These are phyloP conservation scores for Exophiala dermatitidis DNA, from an alignment of 2,329 filamentous ascomycete species.

Conservation along the genomic window DNA sequence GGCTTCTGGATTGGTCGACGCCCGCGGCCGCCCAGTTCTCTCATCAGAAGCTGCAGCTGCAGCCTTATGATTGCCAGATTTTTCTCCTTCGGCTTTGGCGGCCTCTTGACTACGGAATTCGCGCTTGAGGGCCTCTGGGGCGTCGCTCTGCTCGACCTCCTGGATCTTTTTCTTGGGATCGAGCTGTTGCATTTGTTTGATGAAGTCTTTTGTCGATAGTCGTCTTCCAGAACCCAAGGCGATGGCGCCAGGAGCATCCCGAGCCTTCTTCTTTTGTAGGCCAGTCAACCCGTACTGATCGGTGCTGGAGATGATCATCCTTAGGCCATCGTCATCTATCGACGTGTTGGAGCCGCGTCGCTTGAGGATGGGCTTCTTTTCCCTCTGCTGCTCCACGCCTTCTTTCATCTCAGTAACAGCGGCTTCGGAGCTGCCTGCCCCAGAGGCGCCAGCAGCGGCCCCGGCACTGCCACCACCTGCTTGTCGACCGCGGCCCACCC, in stretches of 20 bases:
- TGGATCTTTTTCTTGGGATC: conserved; percentile 52
- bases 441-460: neutral
- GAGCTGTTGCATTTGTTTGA: conserved; percentile 53
- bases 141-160: conserved; percentile 38
- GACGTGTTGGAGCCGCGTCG: conserved; percentile 8
- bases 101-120: conserved; percentile 30
- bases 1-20: conserved; percentile 4
- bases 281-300: conserved; percentile 33
- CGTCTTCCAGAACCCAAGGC: conserved; percentile 40
- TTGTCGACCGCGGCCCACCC: conserved; percentile 43
- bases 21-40: conserved; percentile 19
- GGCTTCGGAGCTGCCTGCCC: conserved; percentile 3
- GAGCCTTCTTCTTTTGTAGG: conserved; percentile 37
- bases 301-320: conserved; percentile 53
- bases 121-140: conserved; percentile 35
- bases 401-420: conserved; percentile 21
- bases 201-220: conserved; percentile 60
- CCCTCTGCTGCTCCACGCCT: conserved; percentile 21
- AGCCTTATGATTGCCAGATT: neutral
- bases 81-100: conserved; percentile 28
- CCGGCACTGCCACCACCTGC: conserved; percentile 12
- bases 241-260: conserved; percentile 21
- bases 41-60: conserved; percentile 16
- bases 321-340: conserved; percentile 47
- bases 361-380: conserved; percentile 30